Percentiles rank a stretch among this genome's conserved stretches.
These are phyloP conservation scores for Lipomyces yamanashiensis DNA, from an alignment of 805 yeast genomes.

Conservation along the genomic window DNA sequence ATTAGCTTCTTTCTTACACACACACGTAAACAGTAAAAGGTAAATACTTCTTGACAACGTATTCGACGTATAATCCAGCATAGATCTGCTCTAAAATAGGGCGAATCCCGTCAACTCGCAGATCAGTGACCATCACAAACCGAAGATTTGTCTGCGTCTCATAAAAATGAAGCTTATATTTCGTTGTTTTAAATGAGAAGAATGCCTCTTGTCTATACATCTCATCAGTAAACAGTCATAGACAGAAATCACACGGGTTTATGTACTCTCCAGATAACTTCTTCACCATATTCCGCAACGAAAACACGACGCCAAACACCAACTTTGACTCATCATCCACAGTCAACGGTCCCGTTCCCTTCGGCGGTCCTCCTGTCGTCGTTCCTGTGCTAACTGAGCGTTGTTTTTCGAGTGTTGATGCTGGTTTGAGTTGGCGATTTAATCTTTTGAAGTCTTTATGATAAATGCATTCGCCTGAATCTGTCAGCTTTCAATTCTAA, in stretches of 20 bases:
- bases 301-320: conserved; percentile 81
- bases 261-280: conserved; percentile 52
- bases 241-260: no score
- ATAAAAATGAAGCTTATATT: conserved; percentile 75
- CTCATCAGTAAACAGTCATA: neutral
- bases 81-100: conserved; percentile 62
- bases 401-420: neutral
- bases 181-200: conserved; percentile 56
- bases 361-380: conserved; percentile 19
- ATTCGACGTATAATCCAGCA: conserved; percentile 59
- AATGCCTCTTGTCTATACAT: conserved; percentile 46
- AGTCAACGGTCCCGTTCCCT: conserved; percentile 20
- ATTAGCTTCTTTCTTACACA: conserved; percentile 1
- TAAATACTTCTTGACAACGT: conserved; percentile 60
- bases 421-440: conserved; percentile 22
- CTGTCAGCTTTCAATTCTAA: neutral
- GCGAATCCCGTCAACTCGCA: conserved; percentile 59
- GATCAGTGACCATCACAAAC: conserved; percentile 75
- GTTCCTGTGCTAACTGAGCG: neutral
- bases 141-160: conserved; percentile 82
- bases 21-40: conserved; percentile 35
- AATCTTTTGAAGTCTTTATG: conserved; percentile 60
- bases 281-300: conserved; percentile 75
- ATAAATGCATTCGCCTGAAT: conserved; percentile 71
- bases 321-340: conserved; percentile 76